Base-by-base conservation (phyloP, 176 grass and related monocot species). In the Carex pumila region DNA sequence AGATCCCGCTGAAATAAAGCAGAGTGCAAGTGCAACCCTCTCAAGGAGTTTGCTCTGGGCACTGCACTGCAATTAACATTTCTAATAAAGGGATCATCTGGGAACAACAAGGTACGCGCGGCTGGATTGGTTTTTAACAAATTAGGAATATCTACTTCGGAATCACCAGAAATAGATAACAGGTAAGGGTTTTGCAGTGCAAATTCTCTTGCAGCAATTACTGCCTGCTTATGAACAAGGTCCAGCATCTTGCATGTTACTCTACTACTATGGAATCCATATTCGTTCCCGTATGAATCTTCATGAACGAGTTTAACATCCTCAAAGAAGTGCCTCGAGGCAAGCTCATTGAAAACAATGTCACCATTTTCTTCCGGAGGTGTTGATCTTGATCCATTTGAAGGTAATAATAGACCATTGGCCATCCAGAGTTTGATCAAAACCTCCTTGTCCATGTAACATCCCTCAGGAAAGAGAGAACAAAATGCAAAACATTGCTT, bases 401-500 rank as follows among this genome's bases (percentile, higher is more conserved):
- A 39, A 84, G 65, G 45, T 8, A 47, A 37, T 15, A 61, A 61
- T 32, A 34, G 9, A 32, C 7, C 25, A 66, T 66, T 22, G 9
- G 43, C 52, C 53, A 77, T 54, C 60, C 45, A 73, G 18, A 82
- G 19, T 60, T 37, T 55, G 56, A 82, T 72, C 52, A 6, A 30
- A 30, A 29, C 68, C 18, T 74, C 66, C 43, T 75, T 75, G 71
- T 75, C 78, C 78, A 61, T 63, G 7, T 37, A 39, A 52, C 41
- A 3, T 3, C n/a, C 71, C 6, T 19, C 3, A 17, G 83, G 81
- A 80, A 54, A 83, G 61, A 79, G 43, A 66, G 84, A 68, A 19
- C 81, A 50, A 71, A 81, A 56, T 17, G 31, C 50, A 22, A 78
- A 39, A 83, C 76, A 18, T 45, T 39, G 15, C 69, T 82, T 59